Percentiles rank a stretch among this genome's conserved stretches.
phyloP scores from a whole-genome alignment of 495 filamentous ascomycete genomes.

The Aspergillus sclerotiicarbonarius region DNA sequence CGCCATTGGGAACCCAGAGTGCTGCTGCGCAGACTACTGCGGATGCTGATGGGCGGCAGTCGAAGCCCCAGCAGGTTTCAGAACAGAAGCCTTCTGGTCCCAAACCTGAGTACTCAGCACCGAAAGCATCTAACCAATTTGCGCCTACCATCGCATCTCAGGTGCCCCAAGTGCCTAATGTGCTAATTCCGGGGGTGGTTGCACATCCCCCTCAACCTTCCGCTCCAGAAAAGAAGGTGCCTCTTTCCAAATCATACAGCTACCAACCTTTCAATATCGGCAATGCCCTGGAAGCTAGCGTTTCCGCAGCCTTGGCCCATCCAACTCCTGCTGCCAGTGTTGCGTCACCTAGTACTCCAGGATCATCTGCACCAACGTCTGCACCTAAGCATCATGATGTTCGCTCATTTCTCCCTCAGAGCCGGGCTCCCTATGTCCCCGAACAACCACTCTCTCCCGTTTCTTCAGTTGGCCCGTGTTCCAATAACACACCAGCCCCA shows the following conservation, averaged over 20 bases:
- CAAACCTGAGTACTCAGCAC: conserved; percentile 3
- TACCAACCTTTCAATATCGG: conserved; percentile 23
- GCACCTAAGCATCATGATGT: conserved; percentile 31
- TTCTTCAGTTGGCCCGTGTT: conserved; percentile 43
- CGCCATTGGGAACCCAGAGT: conserved; percentile 20
- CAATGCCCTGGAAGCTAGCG: conserved; percentile 19
- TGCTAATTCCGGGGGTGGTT: conserved; percentile 5
- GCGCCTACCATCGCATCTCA: conserved; percentile 15
- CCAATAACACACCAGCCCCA: conserved; percentile 42
- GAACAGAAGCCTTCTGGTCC: conserved; percentile 11
- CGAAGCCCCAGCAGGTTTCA: conserved; percentile 9
- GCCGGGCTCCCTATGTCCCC: conserved; percentile 21
- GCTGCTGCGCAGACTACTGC: conserved; percentile 24
- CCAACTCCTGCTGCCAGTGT: conserved; percentile 15
- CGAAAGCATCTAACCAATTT: conserved; percentile 13
- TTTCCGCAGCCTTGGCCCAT: conserved; percentile 19
- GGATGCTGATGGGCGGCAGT: conserved; percentile 21
- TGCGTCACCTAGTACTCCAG: conserved; percentile 19
- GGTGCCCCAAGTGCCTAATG: conserved; percentile 14
- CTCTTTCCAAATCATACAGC: conserved; percentile 20
- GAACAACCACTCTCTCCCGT: conserved; percentile 47
- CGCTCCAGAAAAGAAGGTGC: conserved; percentile 19
- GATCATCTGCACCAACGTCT: conserved; percentile 11
- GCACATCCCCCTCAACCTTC: conserved; percentile 13
- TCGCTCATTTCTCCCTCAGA: conserved; percentile 32